These are phyloP conservation scores for Esteya vermicola DNA, from an alignment of 2,329 filamentous ascomycete species.

Conservation along the genomic window DNA sequence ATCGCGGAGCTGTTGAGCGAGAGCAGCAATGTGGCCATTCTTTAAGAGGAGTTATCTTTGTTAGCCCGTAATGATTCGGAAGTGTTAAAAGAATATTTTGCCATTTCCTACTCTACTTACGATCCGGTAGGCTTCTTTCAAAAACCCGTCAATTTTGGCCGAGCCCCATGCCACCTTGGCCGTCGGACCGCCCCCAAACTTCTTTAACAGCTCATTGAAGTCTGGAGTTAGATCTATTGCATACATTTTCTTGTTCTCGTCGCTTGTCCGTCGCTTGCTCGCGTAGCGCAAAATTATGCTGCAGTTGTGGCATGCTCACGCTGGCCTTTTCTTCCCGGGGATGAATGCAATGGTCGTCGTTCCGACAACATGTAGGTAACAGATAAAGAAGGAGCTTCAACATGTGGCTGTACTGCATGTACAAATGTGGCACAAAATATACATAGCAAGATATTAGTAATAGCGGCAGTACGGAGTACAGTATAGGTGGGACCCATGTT, in stretches of 20 bases:
- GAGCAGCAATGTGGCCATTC: slow-evolving; percentile 73
- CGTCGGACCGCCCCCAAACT: slow-evolving; percentile 7
- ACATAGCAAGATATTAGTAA: too few relatives aligned
- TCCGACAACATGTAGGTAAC: too few relatives aligned
- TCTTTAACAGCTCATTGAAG: slow-evolving; percentile 54
- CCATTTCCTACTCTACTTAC: slow-evolving; percentile 32
- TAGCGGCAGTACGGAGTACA: too few relatives aligned
- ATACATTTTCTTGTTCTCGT: slow-evolving; percentile 4
- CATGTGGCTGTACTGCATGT: too few relatives aligned
- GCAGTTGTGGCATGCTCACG: slow-evolving; percentile 2
- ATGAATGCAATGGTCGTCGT: too few relatives aligned
- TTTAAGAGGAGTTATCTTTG: slow-evolving; percentile 20
- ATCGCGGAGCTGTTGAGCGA: slow-evolving; percentile 65
- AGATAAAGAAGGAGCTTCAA: too few relatives aligned
- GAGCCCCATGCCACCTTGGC: slow-evolving; percentile 22
- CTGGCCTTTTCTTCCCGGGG: too few relatives aligned
- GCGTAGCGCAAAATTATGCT: too few relatives aligned
- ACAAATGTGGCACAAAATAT: too few relatives aligned
- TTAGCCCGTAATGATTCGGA: too few relatives aligned
- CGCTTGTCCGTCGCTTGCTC: too few relatives aligned
- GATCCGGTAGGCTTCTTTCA: slow-evolving; percentile 89
- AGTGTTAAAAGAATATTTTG: not conserved
- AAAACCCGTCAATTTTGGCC: slow-evolving; percentile 62
- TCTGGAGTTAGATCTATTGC: slow-evolving; percentile 48
- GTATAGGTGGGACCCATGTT: too few relatives aligned